Evolutionary conservation across 306 rosid genomes (phyloP), one percentile per base, ranked within the genome.

Genomic region (Castanospermum australe): DNA sequence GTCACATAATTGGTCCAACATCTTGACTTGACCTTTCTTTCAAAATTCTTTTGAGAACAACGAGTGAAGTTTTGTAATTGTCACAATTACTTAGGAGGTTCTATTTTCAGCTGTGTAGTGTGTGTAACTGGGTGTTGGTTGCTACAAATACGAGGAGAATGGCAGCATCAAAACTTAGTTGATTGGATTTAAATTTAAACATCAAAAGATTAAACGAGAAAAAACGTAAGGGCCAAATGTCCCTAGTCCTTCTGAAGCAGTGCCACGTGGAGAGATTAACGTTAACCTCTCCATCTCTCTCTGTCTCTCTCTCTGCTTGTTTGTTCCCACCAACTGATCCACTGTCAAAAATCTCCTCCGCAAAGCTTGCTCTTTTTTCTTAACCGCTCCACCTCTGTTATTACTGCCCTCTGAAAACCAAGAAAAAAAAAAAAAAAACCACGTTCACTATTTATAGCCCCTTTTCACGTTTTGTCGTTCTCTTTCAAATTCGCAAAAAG

Each of bases 351-450:
- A 76, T 82, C 85, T 81, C 80, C 61, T 82, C 94, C 96, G 88
- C 88, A 91, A 84, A 71, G 73, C 11, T 73, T 89, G 96, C 88
- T 71, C 83, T 76, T 79, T 85, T 80, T 84, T 88, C 92, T 86
- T 82, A 94, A 91, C 99, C 92, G 97, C 92, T 88, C 90, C 91
- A 83, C 86, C 79, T 74, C 65, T 78, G 78, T 67, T 78, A 35
- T 67, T 78, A 63, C 77, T 38, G 72, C 69, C 80, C 65, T 60
- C 71, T 28, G 30, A 44, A 73, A 63, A 73, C 69, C 50, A 76
- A 82, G 52, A 50, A 57, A 33, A 51, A 28, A 55, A 22, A 55
- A 22, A 75, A 71, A 22, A 12, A 42, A 76, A 65, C 71, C 73
- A 45, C 57, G n/a, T 77, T 82, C 83, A 81, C 79, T 80, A 76